These are phyloP conservation scores for Xerocomellus intermedius DNA, from an alignment of 768 basidiomycete genomes.

Conservation along the genomic window DNA sequence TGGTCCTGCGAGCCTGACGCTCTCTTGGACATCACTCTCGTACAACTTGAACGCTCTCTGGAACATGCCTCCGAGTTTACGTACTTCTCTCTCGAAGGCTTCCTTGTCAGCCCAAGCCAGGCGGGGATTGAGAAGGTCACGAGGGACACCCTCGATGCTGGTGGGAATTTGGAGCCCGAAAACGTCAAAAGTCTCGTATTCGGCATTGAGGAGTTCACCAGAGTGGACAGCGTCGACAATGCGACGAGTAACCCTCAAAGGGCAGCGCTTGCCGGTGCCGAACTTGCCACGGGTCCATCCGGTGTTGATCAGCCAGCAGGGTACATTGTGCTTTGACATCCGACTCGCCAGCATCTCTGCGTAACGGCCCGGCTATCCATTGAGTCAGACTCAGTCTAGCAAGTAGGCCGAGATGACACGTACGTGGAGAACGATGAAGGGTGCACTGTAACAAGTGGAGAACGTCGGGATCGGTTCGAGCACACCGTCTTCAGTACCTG, in stretches of 20 bases:
- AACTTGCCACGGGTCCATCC: slow-evolving; percentile 96
- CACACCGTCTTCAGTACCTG: slow-evolving; percentile 98
- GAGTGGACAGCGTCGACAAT: slow-evolving; percentile 98
- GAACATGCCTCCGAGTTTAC: slow-evolving; percentile 93
- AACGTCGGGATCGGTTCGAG: slow-evolving; percentile 98
- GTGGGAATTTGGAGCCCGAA: slow-evolving; percentile 89
- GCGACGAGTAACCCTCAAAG: slow-evolving; percentile 91
- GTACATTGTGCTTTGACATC: slow-evolving; percentile 84
- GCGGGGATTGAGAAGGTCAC: slow-evolving; percentile 85
- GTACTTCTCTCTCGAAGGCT: slow-evolving; percentile 84
- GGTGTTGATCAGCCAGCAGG: slow-evolving; percentile 99
- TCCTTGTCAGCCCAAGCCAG: slow-evolving; percentile 88
- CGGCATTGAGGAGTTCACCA: slow-evolving; percentile 82
- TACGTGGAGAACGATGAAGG: slow-evolving; percentile 98
- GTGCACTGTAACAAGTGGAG: slow-evolving; percentile 98
- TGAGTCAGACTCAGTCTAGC: neutral
- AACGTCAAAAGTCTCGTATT: slow-evolving; percentile 79
- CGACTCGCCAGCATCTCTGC: slow-evolving; percentile 95
- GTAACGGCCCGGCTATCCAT: slow-evolving; percentile 79
- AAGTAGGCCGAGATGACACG: slow-evolving; percentile 22
- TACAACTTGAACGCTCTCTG: slow-evolving; percentile 90
- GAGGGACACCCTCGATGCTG: slow-evolving; percentile 78
- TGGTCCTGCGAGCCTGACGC: slow-evolving; percentile 84
- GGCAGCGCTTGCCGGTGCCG: slow-evolving; percentile 91
- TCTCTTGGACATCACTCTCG: slow-evolving; percentile 78